A percentile compares a stretch with the other conserved stretches of the same genome.
phyloP scores from a whole-genome alignment of 805 yeast species.

The Vanderwaltozyma tropicalis region DNA sequence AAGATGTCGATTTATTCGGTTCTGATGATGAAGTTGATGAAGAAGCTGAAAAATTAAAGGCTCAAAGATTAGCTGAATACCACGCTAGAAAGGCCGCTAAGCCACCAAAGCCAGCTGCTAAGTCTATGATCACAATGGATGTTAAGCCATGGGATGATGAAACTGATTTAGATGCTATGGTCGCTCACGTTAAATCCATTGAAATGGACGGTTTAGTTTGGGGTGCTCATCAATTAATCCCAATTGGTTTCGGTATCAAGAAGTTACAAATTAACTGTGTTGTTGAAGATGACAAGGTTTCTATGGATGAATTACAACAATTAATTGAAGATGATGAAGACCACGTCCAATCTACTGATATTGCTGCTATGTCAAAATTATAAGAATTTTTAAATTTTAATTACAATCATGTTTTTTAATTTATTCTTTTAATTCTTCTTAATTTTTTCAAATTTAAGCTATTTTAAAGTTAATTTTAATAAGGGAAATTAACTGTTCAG shows the following conservation, averaged over 20 bases:
- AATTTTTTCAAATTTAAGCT: not conserved
- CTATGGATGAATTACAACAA: constrained; percentile 79
- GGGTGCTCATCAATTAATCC: constrained; percentile 96
- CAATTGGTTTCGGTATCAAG: constrained; percentile 99
- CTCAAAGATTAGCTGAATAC: constrained; percentile 95
- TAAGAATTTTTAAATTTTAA: constrained; percentile 35
- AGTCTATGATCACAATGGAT: constrained; percentile 91
- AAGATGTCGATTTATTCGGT: constrained; percentile 92
- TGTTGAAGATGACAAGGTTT: constrained; percentile 93
- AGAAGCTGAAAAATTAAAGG: constrained; percentile 95
- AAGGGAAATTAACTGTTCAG: not conserved
- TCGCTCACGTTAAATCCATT: constrained; percentile 76
- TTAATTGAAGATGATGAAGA: constrained; percentile 84
- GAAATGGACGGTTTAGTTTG: constrained; percentile 89
- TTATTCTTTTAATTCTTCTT: not conserved
- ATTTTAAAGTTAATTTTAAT: too few relatives aligned
- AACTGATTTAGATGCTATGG: constrained; percentile 84
- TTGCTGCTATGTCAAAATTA: constrained; percentile 97
- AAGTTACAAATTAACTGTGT: constrained; percentile 97
- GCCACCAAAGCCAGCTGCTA: constrained; percentile 98
- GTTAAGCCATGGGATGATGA: constrained; percentile 99
- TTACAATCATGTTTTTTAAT: too few relatives aligned
- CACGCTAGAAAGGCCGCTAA: constrained; percentile 94
- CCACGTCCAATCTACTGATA: constrained; percentile 97
- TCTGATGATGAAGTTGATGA: constrained; percentile 90